Base-by-base conservation (phyloP, 257 asterid genomes). In the Plectranthus barbatus region DNA sequence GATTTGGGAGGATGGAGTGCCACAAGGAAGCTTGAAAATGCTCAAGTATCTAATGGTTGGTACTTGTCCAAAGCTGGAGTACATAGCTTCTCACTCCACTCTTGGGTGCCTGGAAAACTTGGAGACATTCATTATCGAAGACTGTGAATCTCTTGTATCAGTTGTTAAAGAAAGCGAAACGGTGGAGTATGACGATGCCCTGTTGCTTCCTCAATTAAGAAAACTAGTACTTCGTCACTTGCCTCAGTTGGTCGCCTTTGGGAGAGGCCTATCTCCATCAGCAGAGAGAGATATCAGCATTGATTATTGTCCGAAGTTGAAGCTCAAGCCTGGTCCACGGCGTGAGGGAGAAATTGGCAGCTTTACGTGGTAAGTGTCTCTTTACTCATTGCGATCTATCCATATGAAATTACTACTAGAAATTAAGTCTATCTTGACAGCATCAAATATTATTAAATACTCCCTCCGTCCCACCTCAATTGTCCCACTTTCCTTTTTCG, bases 91-190 rank as follows among this genome's bases (percentile, higher is more conserved):
- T 18, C 44, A 6, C 1, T 33, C 18, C 18, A 9, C 46, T n/a
- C 56, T 67, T 21, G 14, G 5, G 18, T 33, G 55, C 15, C 70
- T 73, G 21, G 18, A 11, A 4, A 67, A 54, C 41, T 41, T 73
- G 3, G 78, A 73, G 54, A 62, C 51, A 17, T 55, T 73, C 11
- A 61, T 67, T 0, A 49, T 73, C 10, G 67, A 67, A 59, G 59
- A 63, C 17, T 73, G 78, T 9, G 56, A 47, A 17, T 13, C 49
- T 36, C 55, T 73, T 55, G 13, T 14, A 66, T 37, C 34, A 18
- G 41, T 66, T 14, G 48, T 66, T 18, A 3, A 54, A 54, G 26
- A 26, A 29, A 54, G 17, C 1, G 14, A 14, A 7, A 19, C 0
- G 20, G 48, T 29, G 15, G 7, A n/a, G n/a, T n/a, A 42, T 33